A percentile compares a stretch with the other conserved stretches of the same genome.
phyloP scores from a whole-genome alignment of 345 rosid species.

The Lepidium didymum region DNA sequence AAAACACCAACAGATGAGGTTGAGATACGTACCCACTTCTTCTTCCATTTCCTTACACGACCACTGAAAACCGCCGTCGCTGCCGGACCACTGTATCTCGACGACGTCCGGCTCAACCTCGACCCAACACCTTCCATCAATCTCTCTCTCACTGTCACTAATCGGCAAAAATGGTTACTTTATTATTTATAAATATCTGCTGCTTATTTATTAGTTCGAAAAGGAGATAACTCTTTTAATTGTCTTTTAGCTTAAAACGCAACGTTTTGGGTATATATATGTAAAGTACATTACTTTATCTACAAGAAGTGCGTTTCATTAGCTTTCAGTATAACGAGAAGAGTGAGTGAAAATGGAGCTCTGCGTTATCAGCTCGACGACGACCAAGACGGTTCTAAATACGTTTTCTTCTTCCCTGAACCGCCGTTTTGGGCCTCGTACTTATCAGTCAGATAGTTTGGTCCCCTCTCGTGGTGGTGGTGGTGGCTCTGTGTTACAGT shows the following conservation, averaged over 20 bases:
- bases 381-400: constrained; percentile 3
- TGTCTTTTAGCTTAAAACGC: background rate
- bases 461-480: constrained; percentile 17
- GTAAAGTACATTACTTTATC: constrained; percentile 13
- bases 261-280: background rate
- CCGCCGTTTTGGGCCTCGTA: constrained; percentile 4
- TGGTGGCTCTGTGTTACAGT: constrained; percentile 21
- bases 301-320: constrained; percentile 2
- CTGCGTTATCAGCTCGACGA: constrained; percentile 37
- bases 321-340: background rate
- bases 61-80: constrained; percentile 75
- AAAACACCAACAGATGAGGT: constrained; percentile 32
- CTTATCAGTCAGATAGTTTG: constrained; percentile 4
- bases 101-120: constrained; percentile 72
- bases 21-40: constrained; percentile 92
- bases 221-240: background rate
- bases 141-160: background rate
- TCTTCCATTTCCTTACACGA: constrained; percentile 95
- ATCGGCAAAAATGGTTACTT: constrained; percentile 7
- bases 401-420: constrained; percentile 7
- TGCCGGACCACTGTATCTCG: constrained; percentile 60
- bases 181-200: background rate
- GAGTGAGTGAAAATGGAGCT: constrained; percentile 51
- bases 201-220: background rate
- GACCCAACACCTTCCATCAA: constrained; percentile 87